Conservation (phyloP, 1,284 basidiomycete genomes). For the Rhodotorula sp. region DNA sequence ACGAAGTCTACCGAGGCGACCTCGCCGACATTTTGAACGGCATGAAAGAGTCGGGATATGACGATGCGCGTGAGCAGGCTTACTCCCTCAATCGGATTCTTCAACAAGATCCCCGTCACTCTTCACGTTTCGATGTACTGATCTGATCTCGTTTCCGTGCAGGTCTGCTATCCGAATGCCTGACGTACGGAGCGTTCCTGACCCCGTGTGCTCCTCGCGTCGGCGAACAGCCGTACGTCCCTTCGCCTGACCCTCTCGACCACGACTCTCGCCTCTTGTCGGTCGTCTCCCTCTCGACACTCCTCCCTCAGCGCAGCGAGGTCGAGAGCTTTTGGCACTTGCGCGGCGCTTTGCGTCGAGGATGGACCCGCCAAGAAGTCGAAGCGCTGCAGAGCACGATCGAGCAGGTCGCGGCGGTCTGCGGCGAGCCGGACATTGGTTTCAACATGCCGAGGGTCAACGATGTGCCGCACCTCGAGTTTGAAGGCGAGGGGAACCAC, state of each 20-base stretch:
- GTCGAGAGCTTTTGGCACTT: constrained; percentile 38
- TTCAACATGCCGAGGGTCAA: constrained; percentile 19
- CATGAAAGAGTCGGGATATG: constrained; percentile 5
- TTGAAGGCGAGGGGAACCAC: too few relatives aligned
- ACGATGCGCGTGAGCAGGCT: not conserved
- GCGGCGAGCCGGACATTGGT: constrained; percentile 15
- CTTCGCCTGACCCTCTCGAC: constrained; percentile 26
- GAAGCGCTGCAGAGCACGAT: constrained; percentile 25
- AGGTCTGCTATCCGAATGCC: constrained; percentile 22
- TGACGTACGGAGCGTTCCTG: constrained; percentile 35
- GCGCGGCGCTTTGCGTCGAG: constrained; percentile 29
- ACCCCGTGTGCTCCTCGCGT: constrained; percentile 12
- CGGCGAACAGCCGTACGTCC: not conserved
- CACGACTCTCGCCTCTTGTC: constrained; percentile 22
- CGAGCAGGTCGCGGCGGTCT: constrained; percentile 18
- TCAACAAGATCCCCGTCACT: too few relatives aligned
- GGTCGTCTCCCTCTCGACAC: constrained; percentile 28
- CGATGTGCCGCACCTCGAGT: constrained; percentile 8
- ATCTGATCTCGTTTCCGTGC: not conserved
- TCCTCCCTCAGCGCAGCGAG: constrained; percentile 27
- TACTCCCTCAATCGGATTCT: too few relatives aligned
- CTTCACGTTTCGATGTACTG: not conserved
- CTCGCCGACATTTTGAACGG: constrained; percentile 23
- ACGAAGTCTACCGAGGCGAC: constrained; percentile 21
- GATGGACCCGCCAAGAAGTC: constrained; percentile 33